Base-by-base conservation (phyloP, 192 early-diverging fungal genomes). In the Phlyctochytrium planicorne region DNA sequence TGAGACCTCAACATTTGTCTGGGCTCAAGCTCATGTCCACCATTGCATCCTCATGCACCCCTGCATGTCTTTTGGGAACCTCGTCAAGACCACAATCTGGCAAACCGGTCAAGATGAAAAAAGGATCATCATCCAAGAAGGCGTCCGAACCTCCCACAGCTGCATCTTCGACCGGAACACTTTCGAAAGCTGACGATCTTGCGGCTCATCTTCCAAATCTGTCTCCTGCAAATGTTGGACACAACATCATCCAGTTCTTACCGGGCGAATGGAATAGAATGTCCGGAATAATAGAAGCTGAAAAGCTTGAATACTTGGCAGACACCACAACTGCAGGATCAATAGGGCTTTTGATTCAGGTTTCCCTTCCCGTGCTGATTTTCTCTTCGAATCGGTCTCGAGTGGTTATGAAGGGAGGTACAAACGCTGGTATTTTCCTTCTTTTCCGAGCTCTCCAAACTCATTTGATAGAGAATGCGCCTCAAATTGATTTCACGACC, bases 1-100 rank as follows among this genome's bases (percentile, higher is more conserved):
- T 78, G 14, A 57, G 73, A 20, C 64, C 73, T 17, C 77, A 78
- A 59, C 77, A 78, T 72, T n/a, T 80, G 27, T 60, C 73, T 20
- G 78, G 78, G 1, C 24, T 80, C 47, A 27, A 57, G 20, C 67
- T 78, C 2, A 20, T 77, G 24, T 73, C 66, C 33, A 31, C 56
- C 14, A 30, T 78, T 10, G 59, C 62, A 47, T 47, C 40, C 40
- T 20, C 40, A 6, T 47, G 10, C 40, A 6, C 6, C 20, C 40
- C 40, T 20, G 40, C 40, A 6, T 6, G 10, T 20, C 40, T 47
- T 20, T 20, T 47, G 14, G 73, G 71, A 14, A 71, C 66, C 17
- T 14, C 29, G 6, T 30, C 34, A 16, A 30, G 69, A 29, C 36
- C 73, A 29, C 33, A 72, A 6, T 60, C 59, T 0, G 20, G 23